Conservation (phyloP, 495 filamentous ascomycete species). For the Aspergillus baeticus region DNA sequence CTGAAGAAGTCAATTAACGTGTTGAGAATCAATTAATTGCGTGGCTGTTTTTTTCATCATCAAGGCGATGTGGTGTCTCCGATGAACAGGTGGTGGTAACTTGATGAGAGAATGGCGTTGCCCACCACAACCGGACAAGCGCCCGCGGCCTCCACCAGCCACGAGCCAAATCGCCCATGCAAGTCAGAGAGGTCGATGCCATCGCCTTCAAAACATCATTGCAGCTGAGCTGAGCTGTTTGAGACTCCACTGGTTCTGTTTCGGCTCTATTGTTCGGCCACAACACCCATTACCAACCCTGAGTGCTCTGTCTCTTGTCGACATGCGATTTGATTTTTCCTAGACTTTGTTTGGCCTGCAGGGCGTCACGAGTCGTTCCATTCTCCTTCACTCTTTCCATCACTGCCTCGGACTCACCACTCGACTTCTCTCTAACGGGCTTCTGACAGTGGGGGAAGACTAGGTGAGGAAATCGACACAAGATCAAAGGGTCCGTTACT, state of each 20-base stretch:
- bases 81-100: not conserved
- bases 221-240: not conserved
- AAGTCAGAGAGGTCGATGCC: not conserved
- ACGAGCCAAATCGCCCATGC: slow-evolving; percentile 15
- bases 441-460: not conserved
- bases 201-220: slow-evolving; percentile 24
- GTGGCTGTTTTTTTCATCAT: not conserved
- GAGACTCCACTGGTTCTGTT: slow-evolving; percentile 7
- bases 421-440: slow-evolving; percentile 6
- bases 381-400: slow-evolving; percentile 23
- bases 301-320: slow-evolving; percentile 10
- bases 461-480: not conserved
- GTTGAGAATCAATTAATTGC: not conserved
- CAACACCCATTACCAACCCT: not conserved
- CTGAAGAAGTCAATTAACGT: no score
- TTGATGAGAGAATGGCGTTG: slow-evolving; percentile 21
- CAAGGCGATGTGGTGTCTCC: not conserved
- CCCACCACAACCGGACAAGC: slow-evolving; percentile 32
- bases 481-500: slow-evolving; percentile 1
- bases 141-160: slow-evolving; percentile 25
- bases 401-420: slow-evolving; percentile 12
- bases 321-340: slow-evolving; percentile 25
- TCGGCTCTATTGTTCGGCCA: not conserved
- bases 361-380: slow-evolving; percentile 25
- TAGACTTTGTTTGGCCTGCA: slow-evolving; percentile 19